Evolutionary conservation across 139 green algal genomes (phyloP).

Genomic region (Klebsormidium nitens): DNA sequence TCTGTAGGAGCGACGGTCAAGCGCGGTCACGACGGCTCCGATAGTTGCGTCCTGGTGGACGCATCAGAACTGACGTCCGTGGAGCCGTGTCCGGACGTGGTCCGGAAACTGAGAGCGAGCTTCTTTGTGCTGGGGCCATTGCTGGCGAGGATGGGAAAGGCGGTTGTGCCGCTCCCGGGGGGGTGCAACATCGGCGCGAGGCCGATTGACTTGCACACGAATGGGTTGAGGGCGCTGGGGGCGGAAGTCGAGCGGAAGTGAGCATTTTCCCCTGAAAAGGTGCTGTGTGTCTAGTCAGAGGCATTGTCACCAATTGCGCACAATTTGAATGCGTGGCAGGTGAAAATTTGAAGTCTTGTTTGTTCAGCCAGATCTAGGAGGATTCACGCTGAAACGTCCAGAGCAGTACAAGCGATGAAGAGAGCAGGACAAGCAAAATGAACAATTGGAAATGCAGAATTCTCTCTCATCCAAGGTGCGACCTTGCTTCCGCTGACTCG

Average conservation of each 20-base stretch:
- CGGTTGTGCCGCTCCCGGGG: conserved; percentile 46
- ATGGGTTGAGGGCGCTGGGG: conserved; percentile 43
- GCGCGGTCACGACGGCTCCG: conserved; percentile 25
- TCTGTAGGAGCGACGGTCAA: conserved; percentile 38
- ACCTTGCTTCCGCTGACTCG: too few species aligned
- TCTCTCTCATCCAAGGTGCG: too few species aligned
- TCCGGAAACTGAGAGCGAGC: conserved; percentile 41
- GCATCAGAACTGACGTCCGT: conserved; percentile 25
- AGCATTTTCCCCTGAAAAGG: too few species aligned
- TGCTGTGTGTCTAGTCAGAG: too few species aligned
- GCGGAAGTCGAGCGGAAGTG: conserved; percentile 37
- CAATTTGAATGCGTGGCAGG: too few species aligned
- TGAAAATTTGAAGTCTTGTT: too few species aligned
- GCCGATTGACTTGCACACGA: conserved; percentile 53
- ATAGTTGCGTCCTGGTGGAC: conserved; percentile 31
- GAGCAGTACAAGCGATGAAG: too few species aligned
- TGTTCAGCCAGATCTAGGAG: too few species aligned
- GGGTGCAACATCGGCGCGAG: conserved; percentile 54
- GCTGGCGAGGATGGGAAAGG: conserved; percentile 44
- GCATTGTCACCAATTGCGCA: too few species aligned
- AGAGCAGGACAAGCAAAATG: too few species aligned
- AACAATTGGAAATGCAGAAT: too few species aligned
- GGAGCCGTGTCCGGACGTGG: conserved; percentile 33
- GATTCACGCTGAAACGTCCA: too few species aligned
- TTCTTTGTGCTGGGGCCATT: conserved; percentile 54